Evolutionary conservation across 495 filamentous ascomycete species (phyloP), one percentile per base, ranked within the genome.

Genomic region (Aspergillus asperescens): DNA sequence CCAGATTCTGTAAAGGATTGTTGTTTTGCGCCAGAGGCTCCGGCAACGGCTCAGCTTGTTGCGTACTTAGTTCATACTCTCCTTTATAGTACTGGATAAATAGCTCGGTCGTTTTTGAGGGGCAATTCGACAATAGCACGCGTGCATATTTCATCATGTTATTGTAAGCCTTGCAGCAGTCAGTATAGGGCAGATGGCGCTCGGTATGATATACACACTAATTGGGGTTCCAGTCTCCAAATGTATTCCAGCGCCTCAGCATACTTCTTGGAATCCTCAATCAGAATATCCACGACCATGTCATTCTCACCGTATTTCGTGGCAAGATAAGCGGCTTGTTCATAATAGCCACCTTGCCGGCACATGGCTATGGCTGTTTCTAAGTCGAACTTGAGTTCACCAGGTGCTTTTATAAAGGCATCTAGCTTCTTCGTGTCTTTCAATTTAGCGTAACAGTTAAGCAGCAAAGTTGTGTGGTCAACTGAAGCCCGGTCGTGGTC

Each of bases 351-450:
- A 19, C 90, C 94, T 71, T 98, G 93, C 15, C 94, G 82, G 59
- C 93, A 98, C 93, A 98, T 97, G 4, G 85, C 82, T 44, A 97
- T 98, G 2, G 94, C 94, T 6, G 94, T 98, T 54, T 97, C 93
- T 7, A 97, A 75, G 69, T 98, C 93, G 66, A 98, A 97, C 58
- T 93, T 96, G 28, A 95, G 78, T 61, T 96, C 92, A 1, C 89
- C 91, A 3, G 90, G 89, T 37, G 90, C 90, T 63, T 94, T 94
- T 67, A 98, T 98, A 57, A 98, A 98, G 45, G 86, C 85, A 58
- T 97, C 91, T 13, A 98, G 77, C 68, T 98, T 98, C 31, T 86
- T 83, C 7, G 95, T 91, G 62, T 98, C 91, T 62, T 97, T 96
- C 5, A 96, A 71, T 62, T 98, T 98, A 0, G 93, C 93, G 62